A percentile compares a stretch with the other conserved stretches of the same genome.
phyloP scores from a whole-genome alignment of 441 rosid species.

The Adansonia gregorii region DNA sequence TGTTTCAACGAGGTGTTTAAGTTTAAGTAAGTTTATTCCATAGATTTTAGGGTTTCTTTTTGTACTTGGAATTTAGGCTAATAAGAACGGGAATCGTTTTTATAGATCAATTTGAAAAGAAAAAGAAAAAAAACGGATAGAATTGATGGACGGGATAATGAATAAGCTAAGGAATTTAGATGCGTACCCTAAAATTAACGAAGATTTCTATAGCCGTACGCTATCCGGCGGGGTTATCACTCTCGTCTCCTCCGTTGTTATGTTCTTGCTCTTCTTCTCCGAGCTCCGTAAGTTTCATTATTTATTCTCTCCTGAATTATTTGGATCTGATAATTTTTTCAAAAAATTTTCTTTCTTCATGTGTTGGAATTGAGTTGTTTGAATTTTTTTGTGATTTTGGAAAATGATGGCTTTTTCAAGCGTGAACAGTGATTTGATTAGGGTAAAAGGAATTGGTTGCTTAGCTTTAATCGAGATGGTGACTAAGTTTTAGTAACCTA shows the following conservation, averaged over 20 bases:
- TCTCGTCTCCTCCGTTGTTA: slow-evolving; percentile 75
- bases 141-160: slow-evolving; percentile 64
- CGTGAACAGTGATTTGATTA: not conserved
- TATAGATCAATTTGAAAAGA: not conserved
- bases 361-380: not conserved
- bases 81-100: not conserved
- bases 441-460: not conserved
- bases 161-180: slow-evolving; percentile 77
- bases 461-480: not conserved
- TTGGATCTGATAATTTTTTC: not conserved
- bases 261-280: slow-evolving; percentile 91
- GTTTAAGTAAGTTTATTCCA: not conserved
- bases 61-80: not conserved
- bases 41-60: not conserved
- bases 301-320: not conserved
- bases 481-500: not conserved
- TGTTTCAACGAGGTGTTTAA: slow-evolving; percentile 31
- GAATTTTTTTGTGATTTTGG: not conserved
- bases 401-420: not conserved
- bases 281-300: slow-evolving; percentile 69
- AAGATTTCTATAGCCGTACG: slow-evolving; percentile 23
- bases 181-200: slow-evolving; percentile 92
- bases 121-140: not conserved
- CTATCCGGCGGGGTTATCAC: slow-evolving; percentile 43
- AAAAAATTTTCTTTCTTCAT: not conserved